Percentiles rank a stretch among this genome's conserved stretches.
These are phyloP conservation scores for Ostreobium quekettii DNA, from an alignment of 139 green algal genomes.

Conservation along the genomic window DNA sequence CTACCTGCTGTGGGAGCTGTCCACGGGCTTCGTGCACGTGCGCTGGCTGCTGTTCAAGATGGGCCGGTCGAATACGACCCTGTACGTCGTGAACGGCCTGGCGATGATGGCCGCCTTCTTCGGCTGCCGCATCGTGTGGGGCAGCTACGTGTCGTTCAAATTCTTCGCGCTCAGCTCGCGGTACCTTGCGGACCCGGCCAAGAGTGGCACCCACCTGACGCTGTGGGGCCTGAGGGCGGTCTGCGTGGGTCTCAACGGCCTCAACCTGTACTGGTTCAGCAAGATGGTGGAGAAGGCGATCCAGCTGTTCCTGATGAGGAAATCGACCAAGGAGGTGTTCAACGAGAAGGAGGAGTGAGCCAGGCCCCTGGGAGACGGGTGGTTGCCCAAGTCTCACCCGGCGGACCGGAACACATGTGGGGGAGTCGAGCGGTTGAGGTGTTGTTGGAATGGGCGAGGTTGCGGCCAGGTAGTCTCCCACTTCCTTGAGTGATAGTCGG, in stretches of 20 bases:
- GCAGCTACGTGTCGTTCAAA: neutral
- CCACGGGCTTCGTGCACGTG: conserved; percentile 39
- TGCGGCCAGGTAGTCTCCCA: no score
- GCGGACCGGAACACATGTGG: no score
- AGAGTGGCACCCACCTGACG: neutral
- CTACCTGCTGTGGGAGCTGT: conserved; percentile 50
- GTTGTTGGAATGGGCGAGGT: no score
- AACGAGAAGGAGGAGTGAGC: no score
- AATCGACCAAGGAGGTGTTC: neutral
- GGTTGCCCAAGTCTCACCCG: no score
- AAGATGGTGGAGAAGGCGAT: conserved; percentile 28
- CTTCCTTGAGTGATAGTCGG: no score
- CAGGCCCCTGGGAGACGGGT: no score
- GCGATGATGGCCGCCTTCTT: conserved; percentile 10
- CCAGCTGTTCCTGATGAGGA: neutral
- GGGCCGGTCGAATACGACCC: conserved; percentile 15
- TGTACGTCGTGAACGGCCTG: conserved; percentile 38
- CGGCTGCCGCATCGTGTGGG: conserved; percentile 9
- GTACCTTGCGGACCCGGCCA: neutral
- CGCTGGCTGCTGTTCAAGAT: conserved; percentile 45
- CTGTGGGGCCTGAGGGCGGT: conserved; percentile 29
- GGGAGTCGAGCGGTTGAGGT: no score
- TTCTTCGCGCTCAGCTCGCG: neutral
- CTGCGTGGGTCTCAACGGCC: conserved; percentile 33
- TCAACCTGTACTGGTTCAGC: conserved; percentile 45